Percentiles rank a stretch among this genome's conserved stretches.
Conservation (phyloP, 2,329 filamentous ascomycete genomes). For the Botryotinia globosa region DNA sequence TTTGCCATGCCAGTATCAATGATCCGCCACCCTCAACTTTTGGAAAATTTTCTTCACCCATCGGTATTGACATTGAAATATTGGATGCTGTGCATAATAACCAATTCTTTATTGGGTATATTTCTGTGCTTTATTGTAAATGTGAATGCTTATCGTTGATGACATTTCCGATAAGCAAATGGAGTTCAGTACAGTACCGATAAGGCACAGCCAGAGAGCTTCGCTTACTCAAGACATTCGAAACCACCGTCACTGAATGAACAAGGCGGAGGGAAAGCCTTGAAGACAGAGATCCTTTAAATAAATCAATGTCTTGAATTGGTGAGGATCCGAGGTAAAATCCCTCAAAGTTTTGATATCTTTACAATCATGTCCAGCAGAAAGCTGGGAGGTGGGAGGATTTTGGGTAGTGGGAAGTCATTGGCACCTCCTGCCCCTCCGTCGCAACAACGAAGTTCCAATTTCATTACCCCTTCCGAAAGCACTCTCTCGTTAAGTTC, state of each 20-base stretch:
- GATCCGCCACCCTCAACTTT: conserved; percentile 87
- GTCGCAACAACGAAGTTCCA: conserved; percentile 38
- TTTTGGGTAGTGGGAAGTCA: conserved; percentile 82
- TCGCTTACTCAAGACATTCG: conserved; percentile 18
- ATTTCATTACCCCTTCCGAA: conserved; percentile 54
- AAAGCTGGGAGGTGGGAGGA: conserved; percentile 87
- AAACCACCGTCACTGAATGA: conserved; percentile 12
- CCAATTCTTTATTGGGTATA: conserved; percentile 6
- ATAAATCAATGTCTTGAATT: conserved; percentile 30
- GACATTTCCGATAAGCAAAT: conserved; percentile 17
- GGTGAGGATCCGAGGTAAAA: conserved; percentile 28
- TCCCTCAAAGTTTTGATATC: conserved; percentile 24
- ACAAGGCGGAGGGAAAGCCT: conserved; percentile 6
- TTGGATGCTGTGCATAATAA: conserved; percentile 16
- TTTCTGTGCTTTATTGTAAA: conserved; percentile 3
- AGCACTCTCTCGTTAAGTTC: conserved; percentile 80
- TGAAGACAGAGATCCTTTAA: conserved; percentile 2
- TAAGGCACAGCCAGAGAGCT: conserved; percentile 12
- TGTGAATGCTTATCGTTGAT: conserved; percentile 4
- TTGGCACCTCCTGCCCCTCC: conserved; percentile 63
- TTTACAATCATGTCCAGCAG: conserved; percentile 66
- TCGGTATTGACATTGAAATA: conserved; percentile 21
- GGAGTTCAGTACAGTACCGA: not conserved
- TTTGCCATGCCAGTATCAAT: conserved; percentile 93
- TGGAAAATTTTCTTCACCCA: conserved; percentile 56